Evolutionary conservation across 805 yeast species (phyloP), one percentile per base, ranked within the genome.

Genomic region (Zygoascus ofunaensis): DNA sequence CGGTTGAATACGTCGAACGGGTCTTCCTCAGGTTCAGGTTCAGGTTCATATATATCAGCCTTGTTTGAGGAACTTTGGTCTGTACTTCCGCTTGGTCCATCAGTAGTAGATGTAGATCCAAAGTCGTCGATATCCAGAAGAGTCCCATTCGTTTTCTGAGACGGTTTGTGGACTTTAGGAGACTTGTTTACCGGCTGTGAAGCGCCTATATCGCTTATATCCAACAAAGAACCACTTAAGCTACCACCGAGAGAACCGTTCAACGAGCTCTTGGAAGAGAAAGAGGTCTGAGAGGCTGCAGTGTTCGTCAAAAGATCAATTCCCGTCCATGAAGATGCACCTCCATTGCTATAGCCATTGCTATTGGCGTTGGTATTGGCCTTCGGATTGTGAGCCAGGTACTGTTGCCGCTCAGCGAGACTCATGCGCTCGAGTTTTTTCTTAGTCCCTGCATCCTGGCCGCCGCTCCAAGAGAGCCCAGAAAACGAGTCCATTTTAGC

Each of bases 401-500:
- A 37, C 39, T 53, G 47, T 41, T 48, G 56, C 34, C 63, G 57
- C 42, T 62, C 65, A 17, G 56, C 58, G 19, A 62, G 55, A 28
- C 65, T 54, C 57, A 55, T 41, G 17, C 47, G 35, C 33, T 55
- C 54, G 34, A 56, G 51, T n/a, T 53, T 50, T 35, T 48, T 26
- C 14, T 23, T n/a, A 2, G 32, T 23, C 22, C 20, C 41, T 15
- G 52, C n/a, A 42, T 41, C 32, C 47, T 38, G 32, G 46, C 46
- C 26, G 34, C 18, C 37, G 30, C 30, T 26, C 45, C 45, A 37
- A 2, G 42, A 32, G 34, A 60, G 47, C 8, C 56, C 56, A 15
- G 63, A 61, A 40, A 59, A 59, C 39, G 59, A 47, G 49, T 58
- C 62, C 60, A 55, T 57, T n/a, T n/a, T n/a, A n/a, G n/a, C n/a